phyloP scores from a whole-genome alignment of 2,329 filamentous ascomycete genomes.

The Trichoderma afroharzianum region DNA sequence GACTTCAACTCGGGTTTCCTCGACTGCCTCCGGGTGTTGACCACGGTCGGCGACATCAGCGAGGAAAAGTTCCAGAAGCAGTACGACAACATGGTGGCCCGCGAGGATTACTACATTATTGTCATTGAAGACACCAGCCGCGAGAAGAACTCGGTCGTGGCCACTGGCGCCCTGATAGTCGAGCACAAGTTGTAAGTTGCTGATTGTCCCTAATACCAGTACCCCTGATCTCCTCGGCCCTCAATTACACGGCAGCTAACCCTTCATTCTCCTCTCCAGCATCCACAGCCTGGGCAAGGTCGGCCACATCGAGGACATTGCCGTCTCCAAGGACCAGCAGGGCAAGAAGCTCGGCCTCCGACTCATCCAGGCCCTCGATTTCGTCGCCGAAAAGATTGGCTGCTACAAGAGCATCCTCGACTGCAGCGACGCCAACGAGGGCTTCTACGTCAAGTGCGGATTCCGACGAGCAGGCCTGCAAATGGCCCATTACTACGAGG shows the following conservation, averaged over 20 bases:
- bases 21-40: constrained; percentile 85
- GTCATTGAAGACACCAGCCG: constrained; percentile 71
- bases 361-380: constrained; percentile 91
- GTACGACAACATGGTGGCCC: constrained; percentile 75
- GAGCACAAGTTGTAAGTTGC: constrained; percentile 81
- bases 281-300: constrained; percentile 79
- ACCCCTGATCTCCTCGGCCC: neutral
- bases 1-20: constrained; percentile 84
- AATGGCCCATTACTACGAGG: constrained; percentile 93
- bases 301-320: constrained; percentile 97
- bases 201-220: neutral
- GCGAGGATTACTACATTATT: constrained; percentile 79
- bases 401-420: constrained; percentile 98
- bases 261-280: constrained; percentile 36
- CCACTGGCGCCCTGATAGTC: constrained; percentile 82
- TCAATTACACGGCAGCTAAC: constrained; percentile 19
- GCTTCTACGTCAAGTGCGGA: constrained; percentile 97
- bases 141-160: constrained; percentile 66
- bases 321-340: constrained; percentile 90
- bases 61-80: constrained; percentile 71
- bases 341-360: constrained; percentile 93
- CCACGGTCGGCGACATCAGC: constrained; percentile 83
- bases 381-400: constrained; percentile 79
- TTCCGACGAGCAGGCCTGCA: constrained; percentile 88
- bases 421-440: constrained; percentile 93